These are phyloP conservation scores for Extremus antarcticus DNA, from an alignment of 495 filamentous ascomycete species.

Conservation along the genomic window DNA sequence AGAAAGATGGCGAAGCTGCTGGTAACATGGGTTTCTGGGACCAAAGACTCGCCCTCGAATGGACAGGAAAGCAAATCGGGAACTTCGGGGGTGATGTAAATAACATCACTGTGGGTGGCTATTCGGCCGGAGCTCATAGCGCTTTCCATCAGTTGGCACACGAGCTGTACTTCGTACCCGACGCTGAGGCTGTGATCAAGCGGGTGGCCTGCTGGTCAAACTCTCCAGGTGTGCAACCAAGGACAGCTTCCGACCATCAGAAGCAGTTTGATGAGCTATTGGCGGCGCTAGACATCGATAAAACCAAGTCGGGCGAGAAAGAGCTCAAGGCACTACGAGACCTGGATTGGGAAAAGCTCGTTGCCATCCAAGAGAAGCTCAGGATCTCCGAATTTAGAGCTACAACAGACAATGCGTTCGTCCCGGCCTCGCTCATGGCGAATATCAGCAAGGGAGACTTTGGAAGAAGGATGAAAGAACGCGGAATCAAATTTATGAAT, in stretches of 20 bases:
- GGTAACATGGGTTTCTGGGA: constrained; percentile 35
- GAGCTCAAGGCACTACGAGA: constrained; percentile 40
- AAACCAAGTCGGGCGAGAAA: constrained; percentile 28
- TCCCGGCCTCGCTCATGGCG: constrained; percentile 35
- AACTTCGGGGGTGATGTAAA: constrained; percentile 29
- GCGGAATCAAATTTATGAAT: constrained; percentile 40
- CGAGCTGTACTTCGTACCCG: constrained; percentile 38
- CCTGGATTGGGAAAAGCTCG: constrained; percentile 29
- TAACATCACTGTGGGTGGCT: constrained; percentile 33
- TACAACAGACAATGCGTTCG: constrained; percentile 39
- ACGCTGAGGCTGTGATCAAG: constrained; percentile 32
- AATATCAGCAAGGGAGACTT: constrained; percentile 41
- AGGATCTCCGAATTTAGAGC: constrained; percentile 44
- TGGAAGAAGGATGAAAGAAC: constrained; percentile 31
- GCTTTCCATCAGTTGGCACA: constrained; percentile 47
- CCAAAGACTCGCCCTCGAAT: constrained; percentile 31
- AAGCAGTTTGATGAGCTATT: constrained; percentile 47
- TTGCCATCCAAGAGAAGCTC: constrained; percentile 33
- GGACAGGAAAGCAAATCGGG: constrained; percentile 31
- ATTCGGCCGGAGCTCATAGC: constrained; percentile 30
- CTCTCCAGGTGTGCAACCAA: constrained; percentile 45
- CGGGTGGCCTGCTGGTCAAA: constrained; percentile 46
- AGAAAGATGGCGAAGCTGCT: constrained; percentile 9
- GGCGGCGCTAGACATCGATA: constrained; percentile 35
- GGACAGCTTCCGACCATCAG: constrained; percentile 37